phyloP scores from a whole-genome alignment of 306 rosid genomes.

The cucumber (Cucumis sativus) region Cucumber_9930_V3 NC_026659.2:9674001-9674500 shows the following conservation, averaged over 20 bases:
- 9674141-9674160: neutral
- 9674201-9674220: slow-evolving; percentile 51
- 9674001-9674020: too few relatives aligned
- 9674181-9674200: neutral
- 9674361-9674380: neutral
- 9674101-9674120: neutral
- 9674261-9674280: slow-evolving; percentile 73
- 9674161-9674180: neutral
- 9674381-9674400: neutral
- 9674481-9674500: neutral
- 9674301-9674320: neutral
- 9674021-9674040: too few relatives aligned
- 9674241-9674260: slow-evolving; percentile 83
- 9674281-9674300: slow-evolving; percentile 34
- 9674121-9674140: neutral
- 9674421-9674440: neutral
- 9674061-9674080: too few relatives aligned
- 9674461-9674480: neutral
- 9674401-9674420: neutral
- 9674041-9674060: too few relatives aligned
- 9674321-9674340: neutral
- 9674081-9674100: neutral
- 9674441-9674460: neutral
- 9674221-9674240: slow-evolving; percentile 98
- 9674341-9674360: neutral